Evolutionary conservation across 345 rosid genomes (phyloP), one percentile per base, ranked within the genome.

Genomic region (Iberis pinnata): DNA sequence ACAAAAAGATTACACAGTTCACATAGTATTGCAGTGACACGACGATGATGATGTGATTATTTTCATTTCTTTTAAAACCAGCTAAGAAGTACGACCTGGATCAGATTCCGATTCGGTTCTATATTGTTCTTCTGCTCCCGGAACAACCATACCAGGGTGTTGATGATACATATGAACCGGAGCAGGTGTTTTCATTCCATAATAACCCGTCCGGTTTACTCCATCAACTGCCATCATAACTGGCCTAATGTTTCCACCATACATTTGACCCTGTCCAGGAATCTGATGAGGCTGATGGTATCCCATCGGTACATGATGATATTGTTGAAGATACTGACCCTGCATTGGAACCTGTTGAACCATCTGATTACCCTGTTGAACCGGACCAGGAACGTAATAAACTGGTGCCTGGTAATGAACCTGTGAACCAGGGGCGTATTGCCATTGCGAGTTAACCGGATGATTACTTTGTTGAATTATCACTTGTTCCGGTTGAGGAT

Each of bases 351-450:
- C 76, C 18, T 73, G 71, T 29, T 81, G 89, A 29, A 71, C 74
- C 42, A 84, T 80, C 43, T 68, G 73, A 59, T 60, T 78, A 2
- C 77, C 70, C 0, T 64, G 71, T 18, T 73, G 86, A 43, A 74
- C 69, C 20, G 77, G 69, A 18, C 76, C 70, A 26, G 76, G 80
- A 14, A 84, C 73, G 42, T 84, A 90, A 55, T 81, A 84, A 68
- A 80, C 69, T 7, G 94, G 97, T 19, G 82, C 31, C 14, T 89
- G 72, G 54, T 82, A 84, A 42, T 75, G 81, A 33, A 80, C 24
- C 24, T 68, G 80, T 18, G 78, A 70, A 12, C 54, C 20, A 22
- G 71, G 56, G 10, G 76, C 10, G 33, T 80, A 90, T 33, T 79
- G 85, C 81, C 85, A 78, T 43, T 65, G 68, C 1, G 86, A 69